Evolutionary conservation across 1,284 basidiomycete genomes (phyloP), one percentile per base, ranked within the genome.

Genomic region (Trichosporon ovoides): DNA sequence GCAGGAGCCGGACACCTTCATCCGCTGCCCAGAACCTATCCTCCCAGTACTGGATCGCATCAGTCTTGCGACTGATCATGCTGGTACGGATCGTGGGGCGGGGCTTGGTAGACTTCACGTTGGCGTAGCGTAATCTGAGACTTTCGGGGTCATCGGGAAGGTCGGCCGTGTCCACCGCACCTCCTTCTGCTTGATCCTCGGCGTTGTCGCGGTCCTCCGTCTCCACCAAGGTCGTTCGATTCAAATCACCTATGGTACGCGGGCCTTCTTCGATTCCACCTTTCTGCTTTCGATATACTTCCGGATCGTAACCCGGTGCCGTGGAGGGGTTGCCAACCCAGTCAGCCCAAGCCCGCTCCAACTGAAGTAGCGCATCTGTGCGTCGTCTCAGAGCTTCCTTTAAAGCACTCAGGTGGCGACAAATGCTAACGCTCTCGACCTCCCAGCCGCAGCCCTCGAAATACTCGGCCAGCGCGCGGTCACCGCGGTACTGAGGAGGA

Each of bases 301-400:
- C 58, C n/a, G 70, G 64, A 31, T 68, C 61, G 56, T 76, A 75
- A 1, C 71, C 71, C 3, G 54, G 58, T n/a, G 61, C 63, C 0
- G 83, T 83, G 58, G 89, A 91, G 0, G 94, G 94, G 71, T 98
- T 97, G 1, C 93, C 94, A 2, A 97, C 86, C 76, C 92, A 98
- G 22, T 84, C 81, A 18, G 86, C 85, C 94, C 95, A 98, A 1
- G 87, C 87, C 3, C 75, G 75, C 73, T 98, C 95, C 28, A 98
- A 78, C 55, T 82, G 81, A 48, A 91, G 71, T 7, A 98, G 78
- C 0, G 90, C 89, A 31, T 82, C 77, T 3, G 93, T 94, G 40
- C 95, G 80, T 65, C 81, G 80, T 61, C 91, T 87, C 56, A 98
- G 78, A 3, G 94, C 80, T 3, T 77, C 71, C 61, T 88, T 86